Evolutionary conservation across 129 eudicot species (phyloP).

Genomic region (Scalesia atractyloides): DNA sequence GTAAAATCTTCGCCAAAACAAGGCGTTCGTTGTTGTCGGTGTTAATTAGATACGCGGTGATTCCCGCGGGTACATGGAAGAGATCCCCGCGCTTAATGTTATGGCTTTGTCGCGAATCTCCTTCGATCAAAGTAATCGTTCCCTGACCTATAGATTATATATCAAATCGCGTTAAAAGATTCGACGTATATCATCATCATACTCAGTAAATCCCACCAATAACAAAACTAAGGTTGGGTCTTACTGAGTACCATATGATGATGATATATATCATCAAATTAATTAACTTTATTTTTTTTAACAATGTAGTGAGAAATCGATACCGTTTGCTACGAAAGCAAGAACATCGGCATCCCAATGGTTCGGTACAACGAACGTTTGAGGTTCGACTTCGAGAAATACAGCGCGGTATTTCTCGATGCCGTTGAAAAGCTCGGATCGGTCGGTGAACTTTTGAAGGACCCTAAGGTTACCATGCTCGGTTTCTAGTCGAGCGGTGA

Average conservation of each 20-base stretch:
- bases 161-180: not conserved
- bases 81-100: slow-evolving; percentile 64
- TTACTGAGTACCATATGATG: too few relatives aligned
- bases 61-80: slow-evolving; percentile 56
- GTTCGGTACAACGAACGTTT: slow-evolving; percentile 58
- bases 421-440: slow-evolving; percentile 57
- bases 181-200: not conserved
- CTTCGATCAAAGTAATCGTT: slow-evolving; percentile 39
- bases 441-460: slow-evolving; percentile 59
- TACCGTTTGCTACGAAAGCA: slow-evolving; percentile 63
- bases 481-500: slow-evolving; percentile 38
- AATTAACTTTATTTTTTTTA: not conserved
- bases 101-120: slow-evolving; percentile 49
- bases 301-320: not conserved
- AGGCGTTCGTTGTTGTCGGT: slow-evolving; percentile 51
- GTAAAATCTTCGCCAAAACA: slow-evolving; percentile 55
- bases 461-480: slow-evolving; percentile 56
- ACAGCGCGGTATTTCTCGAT: slow-evolving; percentile 62
- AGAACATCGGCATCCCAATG: slow-evolving; percentile 76
- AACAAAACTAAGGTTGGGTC: too few relatives aligned
- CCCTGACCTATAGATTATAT: slow-evolving; percentile 50
- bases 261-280: too few relatives aligned
- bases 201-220: too few relatives aligned
- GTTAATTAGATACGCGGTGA: slow-evolving; percentile 53
- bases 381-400: slow-evolving; percentile 69